phyloP scores from a whole-genome alignment of 805 yeast genomes.

The Candida methanosorbosa region DNA sequence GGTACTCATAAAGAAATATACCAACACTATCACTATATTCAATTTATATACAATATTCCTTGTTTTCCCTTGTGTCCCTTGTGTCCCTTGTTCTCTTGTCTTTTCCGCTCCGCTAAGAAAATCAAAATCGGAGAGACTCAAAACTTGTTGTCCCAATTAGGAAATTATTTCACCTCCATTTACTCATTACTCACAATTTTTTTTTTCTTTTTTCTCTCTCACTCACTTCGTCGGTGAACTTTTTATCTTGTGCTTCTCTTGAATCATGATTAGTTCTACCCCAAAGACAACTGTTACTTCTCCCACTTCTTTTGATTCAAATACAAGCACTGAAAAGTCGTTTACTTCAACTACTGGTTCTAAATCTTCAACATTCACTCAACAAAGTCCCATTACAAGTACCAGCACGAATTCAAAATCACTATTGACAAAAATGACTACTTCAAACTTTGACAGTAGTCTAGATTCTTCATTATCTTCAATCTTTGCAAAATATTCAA shows the following conservation, averaged over 20 bases:
- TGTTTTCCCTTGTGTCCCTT: no score
- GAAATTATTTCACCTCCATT: no score
- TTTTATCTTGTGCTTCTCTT: slow-evolving; percentile 72
- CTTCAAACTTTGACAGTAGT: no score
- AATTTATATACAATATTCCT: no score
- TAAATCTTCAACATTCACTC: not conserved
- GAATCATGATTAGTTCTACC: no score
- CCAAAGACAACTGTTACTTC: no score
- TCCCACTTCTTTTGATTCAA: slow-evolving; percentile 51
- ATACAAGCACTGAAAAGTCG: slow-evolving; percentile 54
- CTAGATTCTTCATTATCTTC: slow-evolving; percentile 18
- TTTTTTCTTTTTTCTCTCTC: slow-evolving; percentile 61
- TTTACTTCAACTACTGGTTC: not conserved
- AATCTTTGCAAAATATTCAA: slow-evolving; percentile 35
- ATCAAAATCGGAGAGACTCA: no score
- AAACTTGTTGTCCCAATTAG: no score
- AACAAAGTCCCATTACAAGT: not conserved
- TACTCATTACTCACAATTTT: slow-evolving; percentile 18
- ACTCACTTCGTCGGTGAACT: slow-evolving; percentile 65
- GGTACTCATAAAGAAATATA: no score
- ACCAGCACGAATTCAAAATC: not conserved
- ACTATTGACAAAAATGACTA: not conserved
- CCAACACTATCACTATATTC: no score
- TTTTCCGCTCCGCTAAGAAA: no score
- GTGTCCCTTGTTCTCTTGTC: no score